Evolutionary conservation across 495 filamentous ascomycete genomes (phyloP).

Genomic region (Xylaria telfairii): DNA sequence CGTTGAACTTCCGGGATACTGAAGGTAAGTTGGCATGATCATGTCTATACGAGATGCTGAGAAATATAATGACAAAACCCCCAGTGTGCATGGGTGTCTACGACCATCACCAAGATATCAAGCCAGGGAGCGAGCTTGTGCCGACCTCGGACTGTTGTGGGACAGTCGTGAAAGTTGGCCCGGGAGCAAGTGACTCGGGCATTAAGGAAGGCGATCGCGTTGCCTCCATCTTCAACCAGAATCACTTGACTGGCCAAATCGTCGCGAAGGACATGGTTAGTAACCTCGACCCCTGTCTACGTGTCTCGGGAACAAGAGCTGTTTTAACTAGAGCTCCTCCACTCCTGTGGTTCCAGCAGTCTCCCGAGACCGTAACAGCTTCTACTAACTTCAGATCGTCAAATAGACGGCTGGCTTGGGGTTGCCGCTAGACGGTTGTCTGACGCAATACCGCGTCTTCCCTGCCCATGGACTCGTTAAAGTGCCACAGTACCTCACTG

Average conservation of each 20-base stretch:
- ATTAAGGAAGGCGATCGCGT: slow-evolving; percentile 51
- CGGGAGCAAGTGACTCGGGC: slow-evolving; percentile 14
- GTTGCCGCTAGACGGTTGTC: slow-evolving; percentile 44
- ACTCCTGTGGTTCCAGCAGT: not conserved
- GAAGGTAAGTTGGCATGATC: slow-evolving; percentile 40
- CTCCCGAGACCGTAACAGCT: not conserved
- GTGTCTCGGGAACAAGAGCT: not conserved
- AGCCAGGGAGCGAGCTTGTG: slow-evolving; percentile 39
- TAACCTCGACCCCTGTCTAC: not conserved
- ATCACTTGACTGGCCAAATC: slow-evolving; percentile 49
- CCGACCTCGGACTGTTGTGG: slow-evolving; percentile 56
- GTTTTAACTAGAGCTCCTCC: not conserved
- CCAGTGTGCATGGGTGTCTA: slow-evolving; percentile 64
- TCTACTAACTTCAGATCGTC: not conserved
- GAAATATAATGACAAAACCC: not conserved
- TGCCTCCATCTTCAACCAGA: slow-evolving; percentile 49
- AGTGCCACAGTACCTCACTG: slow-evolving; percentile 46
- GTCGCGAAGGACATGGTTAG: slow-evolving; percentile 37
- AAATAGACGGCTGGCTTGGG: slow-evolving; percentile 41
- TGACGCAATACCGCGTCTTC: slow-evolving; percentile 54
- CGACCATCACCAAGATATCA: slow-evolving; percentile 56
- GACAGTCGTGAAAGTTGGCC: slow-evolving; percentile 40
- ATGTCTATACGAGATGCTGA: not conserved
- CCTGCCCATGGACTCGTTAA: slow-evolving; percentile 43
- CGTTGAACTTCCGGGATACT: slow-evolving; percentile 66